phyloP scores from a whole-genome alignment of 2,329 filamentous ascomycete genomes.

The Neofusicoccum ribis region DNA sequence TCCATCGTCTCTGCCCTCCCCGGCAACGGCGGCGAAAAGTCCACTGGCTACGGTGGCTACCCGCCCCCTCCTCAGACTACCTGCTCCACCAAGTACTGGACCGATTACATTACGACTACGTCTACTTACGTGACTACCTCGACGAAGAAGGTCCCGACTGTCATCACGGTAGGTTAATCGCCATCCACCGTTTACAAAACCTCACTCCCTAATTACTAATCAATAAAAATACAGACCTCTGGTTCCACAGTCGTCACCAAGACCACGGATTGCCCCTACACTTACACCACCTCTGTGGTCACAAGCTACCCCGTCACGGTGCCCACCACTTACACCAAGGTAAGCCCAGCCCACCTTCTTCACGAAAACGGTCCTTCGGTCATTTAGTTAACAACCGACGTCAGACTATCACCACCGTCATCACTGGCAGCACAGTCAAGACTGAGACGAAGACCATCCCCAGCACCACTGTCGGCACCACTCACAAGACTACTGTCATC shows the following conservation, averaged over 20 bases:
- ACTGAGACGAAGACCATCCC: background rate
- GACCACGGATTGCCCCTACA: conserved; percentile 22
- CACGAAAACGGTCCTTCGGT: too few species aligned
- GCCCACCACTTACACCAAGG: background rate
- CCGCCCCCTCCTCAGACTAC: background rate
- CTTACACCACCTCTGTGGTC: conserved; percentile 2
- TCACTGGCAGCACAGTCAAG: background rate
- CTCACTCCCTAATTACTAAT: background rate
- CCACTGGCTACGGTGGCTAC: background rate
- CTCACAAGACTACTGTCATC: background rate
- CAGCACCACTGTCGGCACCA: conserved; percentile 23
- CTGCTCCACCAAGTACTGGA: conserved; percentile 11
- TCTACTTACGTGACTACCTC: background rate
- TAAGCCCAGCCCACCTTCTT: background rate
- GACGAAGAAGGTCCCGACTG: conserved; percentile 1
- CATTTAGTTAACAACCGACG: too few species aligned
- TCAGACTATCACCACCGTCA: too few species aligned
- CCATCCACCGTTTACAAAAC: background rate
- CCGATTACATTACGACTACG: background rate
- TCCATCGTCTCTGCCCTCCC: conserved; percentile 11
- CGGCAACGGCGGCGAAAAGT: background rate
- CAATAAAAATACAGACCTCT: background rate
- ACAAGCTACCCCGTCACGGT: background rate
- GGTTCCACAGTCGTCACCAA: conserved; percentile 19
- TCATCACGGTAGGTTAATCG: background rate